Evolutionary conservation across 331 rosid species (phyloP).

Genomic region (Rhamnella rubrinervis): DNA sequence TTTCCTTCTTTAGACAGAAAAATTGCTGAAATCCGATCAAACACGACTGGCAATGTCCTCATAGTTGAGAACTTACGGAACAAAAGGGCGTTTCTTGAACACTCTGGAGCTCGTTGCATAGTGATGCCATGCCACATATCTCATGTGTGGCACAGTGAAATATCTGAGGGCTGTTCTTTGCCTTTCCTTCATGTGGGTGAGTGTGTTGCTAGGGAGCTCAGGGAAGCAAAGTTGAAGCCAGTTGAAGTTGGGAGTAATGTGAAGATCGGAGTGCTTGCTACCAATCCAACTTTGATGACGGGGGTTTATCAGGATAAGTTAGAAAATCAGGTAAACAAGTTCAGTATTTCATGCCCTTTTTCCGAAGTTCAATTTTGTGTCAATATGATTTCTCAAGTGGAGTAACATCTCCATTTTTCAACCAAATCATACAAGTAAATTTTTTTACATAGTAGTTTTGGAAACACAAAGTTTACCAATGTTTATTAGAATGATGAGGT

Average conservation of each 20-base stretch:
- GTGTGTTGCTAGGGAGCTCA: slow-evolving; percentile 63
- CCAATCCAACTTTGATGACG: slow-evolving; percentile 33
- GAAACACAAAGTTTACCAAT: too few relatives aligned
- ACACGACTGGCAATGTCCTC: slow-evolving; percentile 30
- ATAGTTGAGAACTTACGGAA: slow-evolving; percentile 44
- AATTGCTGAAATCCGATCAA: slow-evolving; percentile 21
- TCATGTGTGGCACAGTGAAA: slow-evolving; percentile 56
- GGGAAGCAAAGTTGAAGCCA: slow-evolving; percentile 55
- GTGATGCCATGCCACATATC: slow-evolving; percentile 74
- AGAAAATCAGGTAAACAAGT: slow-evolving; percentile 46
- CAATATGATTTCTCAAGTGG: too few relatives aligned
- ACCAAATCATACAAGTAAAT: too few relatives aligned
- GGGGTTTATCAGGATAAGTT: slow-evolving; percentile 51
- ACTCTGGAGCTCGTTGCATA: slow-evolving; percentile 56
- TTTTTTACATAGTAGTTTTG: too few relatives aligned
- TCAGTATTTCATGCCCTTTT: background rate
- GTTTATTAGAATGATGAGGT: too few relatives aligned
- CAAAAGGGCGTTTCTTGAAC: slow-evolving; percentile 47
- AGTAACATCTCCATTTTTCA: too few relatives aligned
- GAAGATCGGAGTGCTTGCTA: slow-evolving; percentile 54
- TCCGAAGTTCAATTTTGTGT: background rate
- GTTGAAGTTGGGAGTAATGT: slow-evolving; percentile 46
- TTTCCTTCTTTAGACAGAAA: slow-evolving; percentile 25
- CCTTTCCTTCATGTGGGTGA: slow-evolving; percentile 67
- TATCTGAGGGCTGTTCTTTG: slow-evolving; percentile 46